Conservation (phyloP, 306 rosid species). For the Trichosanthes cucumerina region DNA sequence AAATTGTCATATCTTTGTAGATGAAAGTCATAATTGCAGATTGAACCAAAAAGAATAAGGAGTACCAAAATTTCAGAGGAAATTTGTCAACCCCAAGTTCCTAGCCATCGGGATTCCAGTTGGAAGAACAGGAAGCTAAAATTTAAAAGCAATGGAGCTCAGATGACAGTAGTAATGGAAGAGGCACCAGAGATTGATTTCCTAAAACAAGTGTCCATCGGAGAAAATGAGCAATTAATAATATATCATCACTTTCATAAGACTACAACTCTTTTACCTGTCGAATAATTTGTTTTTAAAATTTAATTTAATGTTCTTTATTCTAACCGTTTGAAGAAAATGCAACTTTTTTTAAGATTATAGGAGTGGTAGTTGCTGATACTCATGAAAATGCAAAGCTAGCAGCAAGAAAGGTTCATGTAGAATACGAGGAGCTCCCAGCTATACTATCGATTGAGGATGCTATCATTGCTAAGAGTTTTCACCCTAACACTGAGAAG, state of each 20-base stretch:
- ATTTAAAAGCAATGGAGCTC: background rate
- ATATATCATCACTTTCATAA: no score
- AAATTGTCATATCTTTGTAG: background rate
- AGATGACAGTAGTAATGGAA: background rate
- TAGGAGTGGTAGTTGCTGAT: slow-evolving; percentile 91
- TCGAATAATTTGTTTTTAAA: background rate
- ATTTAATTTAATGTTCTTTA: background rate
- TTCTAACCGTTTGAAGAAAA: background rate
- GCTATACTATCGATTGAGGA: slow-evolving; percentile 75
- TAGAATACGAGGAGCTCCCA: slow-evolving; percentile 79
- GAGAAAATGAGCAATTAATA: background rate
- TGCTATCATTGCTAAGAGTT: slow-evolving; percentile 67
- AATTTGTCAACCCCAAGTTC: background rate
- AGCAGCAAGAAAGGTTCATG: slow-evolving; percentile 57
- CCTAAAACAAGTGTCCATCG: background rate
- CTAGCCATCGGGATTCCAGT: background rate
- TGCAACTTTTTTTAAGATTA: slow-evolving; percentile 38
- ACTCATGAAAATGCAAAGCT: slow-evolving; percentile 88
- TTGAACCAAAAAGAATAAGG: background rate
- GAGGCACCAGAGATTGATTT: background rate
- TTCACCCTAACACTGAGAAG: slow-evolving; percentile 64
- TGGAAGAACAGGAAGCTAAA: background rate
- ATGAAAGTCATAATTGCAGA: background rate
- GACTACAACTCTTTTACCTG: background rate
- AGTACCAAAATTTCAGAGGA: background rate